Base-by-base conservation (phyloP, 495 filamentous ascomycete genomes). In the Penicillium verhagenii region DNA sequence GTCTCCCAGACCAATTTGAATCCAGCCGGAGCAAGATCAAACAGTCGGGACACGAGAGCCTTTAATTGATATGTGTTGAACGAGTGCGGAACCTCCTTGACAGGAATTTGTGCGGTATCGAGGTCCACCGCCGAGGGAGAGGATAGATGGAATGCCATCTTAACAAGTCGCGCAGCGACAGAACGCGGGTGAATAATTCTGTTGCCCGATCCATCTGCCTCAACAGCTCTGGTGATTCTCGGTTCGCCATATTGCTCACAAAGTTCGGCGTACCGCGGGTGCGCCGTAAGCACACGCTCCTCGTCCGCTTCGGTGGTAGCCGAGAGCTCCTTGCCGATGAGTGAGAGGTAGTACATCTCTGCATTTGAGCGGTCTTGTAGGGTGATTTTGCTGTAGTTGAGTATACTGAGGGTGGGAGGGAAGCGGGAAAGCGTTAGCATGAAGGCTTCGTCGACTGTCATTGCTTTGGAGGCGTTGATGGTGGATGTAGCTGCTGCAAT, bases 381-480 rank as follows among this genome's bases (percentile, higher is more conserved):
- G 0, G 84, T 82, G 58, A 98, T 88, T 4, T 72, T 76, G 61
- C 84, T 87, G 68, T 87, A 95, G 69, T 98, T 97, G 13, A 98
- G 81, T 0, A 71, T 74, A 26, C 81, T 79, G 11, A 95, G 80
- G 6, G 69, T 69, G 3, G 83, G 73, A 10, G 65, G 62, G 2
- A 97, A 72, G 16, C 92, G 88, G n/a, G 88, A 87, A 6, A 96
- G 67, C 2, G 88, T 91, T 28, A 96, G 79, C 87, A 96, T 96
- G 72, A 88, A 92, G 0, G 87, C 84, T 50, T 92, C 87, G 31
- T 94, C 90, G 0, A 80, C 78, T 37, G 73, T 82, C 70, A 79
- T 78, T 31, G 72, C 68, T 31, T 66, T 77, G 33, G 57, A 56
- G 31, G 56, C 52, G 31, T 51, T 52, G 45, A 53, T 42, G 5